Percentiles rank a stretch among this genome's conserved stretches.
These are phyloP conservation scores for Carallia pectinifolia DNA, from an alignment of 345 rosid genomes.

Conservation along the genomic window DNA sequence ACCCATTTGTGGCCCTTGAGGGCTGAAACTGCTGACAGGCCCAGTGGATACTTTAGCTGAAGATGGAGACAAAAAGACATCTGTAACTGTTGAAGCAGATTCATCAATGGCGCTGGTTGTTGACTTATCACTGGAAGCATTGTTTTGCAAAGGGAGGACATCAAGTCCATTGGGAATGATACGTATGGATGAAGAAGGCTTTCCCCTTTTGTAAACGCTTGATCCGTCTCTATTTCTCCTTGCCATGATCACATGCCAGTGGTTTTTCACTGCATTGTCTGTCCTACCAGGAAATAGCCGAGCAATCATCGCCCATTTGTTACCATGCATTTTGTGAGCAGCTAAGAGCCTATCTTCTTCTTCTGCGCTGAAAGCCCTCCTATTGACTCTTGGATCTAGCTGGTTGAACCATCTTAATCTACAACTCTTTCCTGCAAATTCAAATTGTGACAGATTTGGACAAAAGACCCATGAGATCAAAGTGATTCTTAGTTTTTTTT, in stretches of 20 bases:
- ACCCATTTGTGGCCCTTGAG: constrained; percentile 29
- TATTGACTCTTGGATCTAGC: constrained; percentile 84
- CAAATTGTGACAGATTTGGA: background rate
- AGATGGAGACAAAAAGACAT: constrained; percentile 60
- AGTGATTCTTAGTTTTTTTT: background rate
- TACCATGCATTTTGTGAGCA: constrained; percentile 74
- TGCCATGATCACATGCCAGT: constrained; percentile 96
- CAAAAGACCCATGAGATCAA: background rate
- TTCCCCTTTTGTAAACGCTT: constrained; percentile 44
- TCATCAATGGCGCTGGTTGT: constrained; percentile 39
- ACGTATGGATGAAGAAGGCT: constrained; percentile 28
- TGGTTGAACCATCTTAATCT: constrained; percentile 96
- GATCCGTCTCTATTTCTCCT: constrained; percentile 76
- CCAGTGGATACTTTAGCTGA: constrained; percentile 29
- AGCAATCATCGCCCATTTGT: constrained; percentile 92
- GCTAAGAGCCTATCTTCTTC: constrained; percentile 75
- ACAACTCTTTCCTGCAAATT: constrained; percentile 79
- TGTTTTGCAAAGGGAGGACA: constrained; percentile 19
- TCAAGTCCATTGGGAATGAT: constrained; percentile 16
- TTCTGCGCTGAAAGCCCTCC: constrained; percentile 69
- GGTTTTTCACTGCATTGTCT: constrained; percentile 94
- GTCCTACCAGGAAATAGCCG: constrained; percentile 85
- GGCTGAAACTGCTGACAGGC: constrained; percentile 24
- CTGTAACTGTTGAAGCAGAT: constrained; percentile 58
- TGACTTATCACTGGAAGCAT: constrained; percentile 46